Conservation (phyloP, 768 basidiomycete genomes). For the Boletus speciosus region DNA sequence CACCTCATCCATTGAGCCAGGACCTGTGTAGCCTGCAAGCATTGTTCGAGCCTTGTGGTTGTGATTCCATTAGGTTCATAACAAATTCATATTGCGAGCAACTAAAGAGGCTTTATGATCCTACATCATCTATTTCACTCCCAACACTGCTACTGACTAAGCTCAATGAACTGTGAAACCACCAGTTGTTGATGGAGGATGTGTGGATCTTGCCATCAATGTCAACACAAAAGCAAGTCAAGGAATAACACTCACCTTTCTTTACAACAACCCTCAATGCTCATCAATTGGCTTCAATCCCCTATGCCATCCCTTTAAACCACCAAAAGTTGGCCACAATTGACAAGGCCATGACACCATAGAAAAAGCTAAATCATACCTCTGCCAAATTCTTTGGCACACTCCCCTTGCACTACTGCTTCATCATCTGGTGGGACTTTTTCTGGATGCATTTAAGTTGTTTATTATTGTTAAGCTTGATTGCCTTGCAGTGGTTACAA, state of each 20-base stretch:
- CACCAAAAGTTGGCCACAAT: conserved; percentile 89
- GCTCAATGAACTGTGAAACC: too few relatives aligned
- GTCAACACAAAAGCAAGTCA: too few relatives aligned
- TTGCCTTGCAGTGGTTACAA: conserved; percentile 37
- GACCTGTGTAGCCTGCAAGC: too few relatives aligned
- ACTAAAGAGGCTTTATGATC: too few relatives aligned
- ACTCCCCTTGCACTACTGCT: conserved; percentile 63
- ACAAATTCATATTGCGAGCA: too few relatives aligned
- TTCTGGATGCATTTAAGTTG: conserved; percentile 60
- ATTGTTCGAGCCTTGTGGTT: too few relatives aligned
- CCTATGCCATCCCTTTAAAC: conserved; percentile 88
- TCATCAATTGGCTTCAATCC: conserved; percentile 85
- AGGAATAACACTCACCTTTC: conserved; percentile 42
- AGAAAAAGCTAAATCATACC: conserved; percentile 68
- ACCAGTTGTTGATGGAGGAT: too few relatives aligned
- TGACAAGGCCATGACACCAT: conserved; percentile 47
- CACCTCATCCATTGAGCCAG: too few relatives aligned
- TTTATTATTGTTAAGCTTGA: conserved; percentile 75
- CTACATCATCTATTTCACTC: too few relatives aligned
- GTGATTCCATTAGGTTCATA: too few relatives aligned
- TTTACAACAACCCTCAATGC: conserved; percentile 78
- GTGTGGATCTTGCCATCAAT: too few relatives aligned
- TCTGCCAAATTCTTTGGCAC: conserved; percentile 67
- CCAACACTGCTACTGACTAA: too few relatives aligned
- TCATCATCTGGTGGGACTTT: conserved; percentile 60